Base-by-base conservation (phyloP, 345 rosid species). In the Laguncularia racemosa region DNA sequence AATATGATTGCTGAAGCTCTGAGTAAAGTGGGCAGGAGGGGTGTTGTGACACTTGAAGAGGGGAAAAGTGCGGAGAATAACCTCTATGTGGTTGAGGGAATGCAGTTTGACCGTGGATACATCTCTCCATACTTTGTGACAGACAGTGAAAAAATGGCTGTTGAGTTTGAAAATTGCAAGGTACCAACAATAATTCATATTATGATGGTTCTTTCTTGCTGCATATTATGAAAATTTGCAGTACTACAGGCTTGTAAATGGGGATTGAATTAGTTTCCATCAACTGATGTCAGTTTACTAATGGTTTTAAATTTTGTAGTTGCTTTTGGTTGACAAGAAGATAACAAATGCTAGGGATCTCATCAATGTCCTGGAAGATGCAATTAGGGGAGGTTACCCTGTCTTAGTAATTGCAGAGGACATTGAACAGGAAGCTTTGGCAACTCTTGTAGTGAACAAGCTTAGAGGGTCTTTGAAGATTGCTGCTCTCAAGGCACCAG, bases 51-150 rank as follows among this genome's bases (percentile, higher is more conserved):
- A 17, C 92, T 95, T 54, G 99, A 95, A 72, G 97, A 95, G 80
- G 99, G 99, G 12, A 90, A 82, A 78, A 90, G 99, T 56, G 96
- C 99, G 0, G 99, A 95, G 40, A 95, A 95, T 75, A 81, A 68
- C 47, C 96, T 95, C 20, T 95, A 95, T 71, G 97, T 90, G 18
- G 99, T 95, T 40, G 99, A 95, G 73, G 99, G 99, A 65, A 95
- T 90, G 99, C 99, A 95, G 58, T 95, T 95, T 69, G 99, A 95
- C 23, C 95, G 97, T 11, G 99, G 99, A 62, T 95, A 95, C 57
- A 88, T 90, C 66, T 95, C 99, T 23, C 99, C 99, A 16, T 95
- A 90, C 78, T 95, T 95, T 52, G 97, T 95, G 12, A 95, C 97
- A 1, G 97, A 95, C 61, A 75, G 96, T 40, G 97, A 95, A 78